phyloP scores from a whole-genome alignment of 257 asterid species.

The Solanum sejunctum region DNA sequence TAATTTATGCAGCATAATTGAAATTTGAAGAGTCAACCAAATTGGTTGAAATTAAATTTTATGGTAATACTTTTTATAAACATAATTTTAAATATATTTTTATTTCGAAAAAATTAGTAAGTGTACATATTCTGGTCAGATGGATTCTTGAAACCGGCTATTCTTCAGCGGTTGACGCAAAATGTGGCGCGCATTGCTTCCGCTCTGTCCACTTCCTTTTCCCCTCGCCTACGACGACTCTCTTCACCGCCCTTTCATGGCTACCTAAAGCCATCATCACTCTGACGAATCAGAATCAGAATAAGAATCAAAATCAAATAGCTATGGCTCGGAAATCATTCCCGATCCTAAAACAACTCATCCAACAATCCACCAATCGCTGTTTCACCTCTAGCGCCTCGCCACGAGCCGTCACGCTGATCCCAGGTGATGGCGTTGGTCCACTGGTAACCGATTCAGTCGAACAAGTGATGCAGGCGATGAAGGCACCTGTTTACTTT shows the following conservation, averaged over 20 bases:
- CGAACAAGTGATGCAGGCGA: conserved; percentile 69
- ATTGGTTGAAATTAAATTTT: too few relatives aligned
- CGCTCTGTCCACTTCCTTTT: neutral
- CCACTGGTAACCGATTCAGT: conserved; percentile 77
- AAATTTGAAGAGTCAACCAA: too few relatives aligned
- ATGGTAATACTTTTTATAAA: too few relatives aligned
- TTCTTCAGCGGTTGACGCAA: neutral
- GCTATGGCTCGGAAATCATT: conserved; percentile 15
- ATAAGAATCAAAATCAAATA: neutral
- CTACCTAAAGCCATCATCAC: neutral
- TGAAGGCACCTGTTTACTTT: conserved; percentile 78
- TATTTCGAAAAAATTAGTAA: too few relatives aligned
- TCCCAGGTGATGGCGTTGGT: conserved; percentile 76
- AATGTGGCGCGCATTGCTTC: neutral
- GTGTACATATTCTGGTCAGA: neutral
- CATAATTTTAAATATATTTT: too few relatives aligned
- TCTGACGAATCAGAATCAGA: neutral
- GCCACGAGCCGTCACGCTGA: conserved; percentile 58
- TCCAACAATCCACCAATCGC: conserved; percentile 1
- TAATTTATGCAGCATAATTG: too few relatives aligned
- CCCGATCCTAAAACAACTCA: conserved; percentile 28
- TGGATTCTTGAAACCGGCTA: neutral
- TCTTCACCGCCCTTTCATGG: neutral
- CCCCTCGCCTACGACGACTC: neutral
- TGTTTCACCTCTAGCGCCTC: conserved; percentile 28